Base-by-base conservation (phyloP, 371 early-diverging fungal genomes). In the Mortierella sp. region DNA sequence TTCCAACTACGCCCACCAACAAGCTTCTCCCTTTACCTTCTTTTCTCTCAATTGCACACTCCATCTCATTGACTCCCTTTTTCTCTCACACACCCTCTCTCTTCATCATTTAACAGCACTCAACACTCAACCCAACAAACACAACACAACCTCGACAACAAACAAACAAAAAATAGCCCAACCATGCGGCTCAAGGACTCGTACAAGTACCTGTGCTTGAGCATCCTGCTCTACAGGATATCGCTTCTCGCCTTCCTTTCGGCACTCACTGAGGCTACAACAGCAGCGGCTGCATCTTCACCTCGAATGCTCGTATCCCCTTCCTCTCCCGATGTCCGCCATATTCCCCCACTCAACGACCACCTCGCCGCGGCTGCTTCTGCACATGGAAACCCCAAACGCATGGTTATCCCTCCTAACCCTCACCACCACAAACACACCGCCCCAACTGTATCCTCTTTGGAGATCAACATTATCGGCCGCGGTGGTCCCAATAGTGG, bases 111-210 rank as follows among this genome's bases (percentile, higher is more conserved):
- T 26, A 57, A 52, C 58, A 55, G 16, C 57, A 52, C n/a, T 34
- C 19, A 38, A 74, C 54, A 50, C 6, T 26, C 55, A 28, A 6
- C 9, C 26, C 48, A 44, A 44, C 48, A 38, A 72, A n/a, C 24
- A 10, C 2, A 2, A 38, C 38, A 34, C 52, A 9, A 34, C 24
- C 47, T 10, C 47, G 16, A 34, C 52, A 52, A 50, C n/a, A 28
- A 28, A 34, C 24, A 52, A 50, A 52, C 19, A 60, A 45, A 44
- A 16, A 60, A 57, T 48, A 58, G 28, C 48, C 63, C 48, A 48
- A 57, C 65, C 48, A 84, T 84, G 85, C 75, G 82, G 79, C 76
- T 74, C 77, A 78, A 70, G 81, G 82, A 76, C 81, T 79, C 79
- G 79, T 70, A 70, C 31, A 42, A n/a, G 70, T 65, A 54, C 81